These are phyloP conservation scores for Populus davidiana DNA, from an alignment of 345 rosid species.

Conservation along the genomic window DNA sequence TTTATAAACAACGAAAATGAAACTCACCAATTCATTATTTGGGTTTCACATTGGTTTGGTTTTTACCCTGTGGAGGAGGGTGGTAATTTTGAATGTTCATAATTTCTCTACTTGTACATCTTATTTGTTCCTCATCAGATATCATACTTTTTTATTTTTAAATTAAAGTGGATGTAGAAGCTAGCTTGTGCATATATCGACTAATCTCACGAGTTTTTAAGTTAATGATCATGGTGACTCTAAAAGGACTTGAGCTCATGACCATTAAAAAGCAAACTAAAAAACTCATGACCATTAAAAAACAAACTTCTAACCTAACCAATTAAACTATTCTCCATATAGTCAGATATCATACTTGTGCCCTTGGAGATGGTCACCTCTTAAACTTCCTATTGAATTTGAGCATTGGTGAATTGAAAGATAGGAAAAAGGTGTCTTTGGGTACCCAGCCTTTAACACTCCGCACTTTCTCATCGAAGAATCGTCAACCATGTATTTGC, in stretches of 20 bases:
- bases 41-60: neutral
- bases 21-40: neutral
- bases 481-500: slow-evolving; percentile 83
- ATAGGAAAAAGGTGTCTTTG: slow-evolving; percentile 82
- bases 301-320: too few relatives aligned
- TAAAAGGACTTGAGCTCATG: accelerated
- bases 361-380: slow-evolving; percentile 98
- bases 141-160: too few relatives aligned
- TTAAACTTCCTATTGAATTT: slow-evolving; percentile 74
- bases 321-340: too few relatives aligned
- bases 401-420: slow-evolving; percentile 64
- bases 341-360: slow-evolving; percentile 89
- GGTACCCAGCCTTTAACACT: slow-evolving; percentile 80
- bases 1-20: neutral
- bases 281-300: too few relatives aligned
- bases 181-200: accelerated
- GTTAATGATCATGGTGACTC: accelerated
- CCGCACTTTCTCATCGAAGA: slow-evolving; percentile 93
- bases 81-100: neutral
- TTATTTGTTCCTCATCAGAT: neutral
- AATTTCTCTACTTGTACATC: neutral
- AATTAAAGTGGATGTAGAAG: accelerated
- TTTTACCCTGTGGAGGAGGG: neutral
- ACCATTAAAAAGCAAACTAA: too few relatives aligned
- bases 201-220: accelerated